Conservation (phyloP, 2,329 filamentous ascomycete species). For the Apiospora rasikravindrae region DNA sequence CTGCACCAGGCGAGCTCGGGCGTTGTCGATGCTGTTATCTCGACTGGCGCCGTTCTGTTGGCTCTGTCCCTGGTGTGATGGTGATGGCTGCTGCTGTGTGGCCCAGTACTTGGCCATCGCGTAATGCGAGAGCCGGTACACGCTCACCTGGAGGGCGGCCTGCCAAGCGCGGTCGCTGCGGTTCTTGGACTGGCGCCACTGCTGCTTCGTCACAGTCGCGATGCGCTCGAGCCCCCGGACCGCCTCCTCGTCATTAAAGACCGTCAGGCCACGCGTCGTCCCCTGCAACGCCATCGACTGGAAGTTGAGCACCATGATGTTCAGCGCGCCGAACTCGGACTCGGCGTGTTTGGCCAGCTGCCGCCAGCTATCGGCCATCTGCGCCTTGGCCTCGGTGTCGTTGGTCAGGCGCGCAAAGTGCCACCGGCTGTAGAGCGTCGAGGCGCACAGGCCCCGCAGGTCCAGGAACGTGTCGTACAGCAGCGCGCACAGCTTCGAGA, state of each 20-base stretch:
- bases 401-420: background rate
- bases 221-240: background rate
- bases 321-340: background rate
- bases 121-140: constrained; percentile 10
- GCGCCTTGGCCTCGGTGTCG: background rate
- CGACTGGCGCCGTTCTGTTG: background rate
- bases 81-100: background rate
- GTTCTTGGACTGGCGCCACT: background rate
- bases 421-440: constrained; percentile 3
- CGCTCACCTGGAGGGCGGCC: background rate
- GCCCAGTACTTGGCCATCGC: constrained; percentile 10
- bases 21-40: background rate
- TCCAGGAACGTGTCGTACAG: constrained; percentile 14
- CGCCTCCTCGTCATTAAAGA: background rate
- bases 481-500: constrained; percentile 9
- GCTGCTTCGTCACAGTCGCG: background rate
- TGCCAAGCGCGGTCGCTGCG: background rate
- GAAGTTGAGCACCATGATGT: constrained; percentile 6
- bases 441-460: constrained; percentile 1
- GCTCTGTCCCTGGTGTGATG: background rate
- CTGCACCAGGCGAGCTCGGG: background rate
- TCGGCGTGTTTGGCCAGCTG: constrained; percentile 3
- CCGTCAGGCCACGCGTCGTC: background rate
- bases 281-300: constrained; percentile 4
- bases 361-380: constrained; percentile 2